Base-by-base conservation (phyloP, 2,329 filamentous ascomycete species). In the Dothistroma septosporum region DNA sequence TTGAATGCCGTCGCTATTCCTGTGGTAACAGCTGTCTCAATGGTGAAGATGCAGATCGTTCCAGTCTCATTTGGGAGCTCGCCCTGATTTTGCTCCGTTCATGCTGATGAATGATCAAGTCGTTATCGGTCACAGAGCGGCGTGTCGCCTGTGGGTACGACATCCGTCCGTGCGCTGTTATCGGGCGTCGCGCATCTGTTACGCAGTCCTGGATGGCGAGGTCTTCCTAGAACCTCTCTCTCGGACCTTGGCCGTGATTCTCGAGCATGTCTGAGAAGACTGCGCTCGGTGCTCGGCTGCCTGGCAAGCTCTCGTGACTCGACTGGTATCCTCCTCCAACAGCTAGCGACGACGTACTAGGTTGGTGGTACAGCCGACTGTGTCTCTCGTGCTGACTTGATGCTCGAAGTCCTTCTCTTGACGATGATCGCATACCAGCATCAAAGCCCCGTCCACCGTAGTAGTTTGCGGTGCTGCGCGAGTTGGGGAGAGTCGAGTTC, bases 191-290 rank as follows among this genome's bases (percentile, higher is more conserved):
- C n/a, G 1, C 4, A 6, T 35, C 50, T 11, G 1, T 4, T 53
- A 35, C 31, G 31, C 33, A n/a, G 31, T 32, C 50, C 50, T 32
- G n/a, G 5, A 19, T 14, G 50, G 6, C 50, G 50, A 53, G 24
- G n/a, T 35, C 16, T n/a, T 35, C 50, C 52, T 60, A 60, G 33
- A 60, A 60, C 37, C 58, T 55, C 58, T 69, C 65, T 53, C 64
- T 55, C n/a, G 67, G 66, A 19, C 69, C 69, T 48, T 70, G 72
- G 31, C 77, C 77, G 70, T 92, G 87, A 64, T 89, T 90, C 71
- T 92, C 91, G 63, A 97, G 88, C 53, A 97, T 76, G 74, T 97
- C 92, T 61, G 97, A 92, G 44, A 97, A 80, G 73, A 92, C 96
- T 21, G 91, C 90, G 74, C 91, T 96, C 0, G 93, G 93, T 16